phyloP scores from a whole-genome alignment of 1,284 basidiomycete species.

The Rugosomyces carneus region DNA sequence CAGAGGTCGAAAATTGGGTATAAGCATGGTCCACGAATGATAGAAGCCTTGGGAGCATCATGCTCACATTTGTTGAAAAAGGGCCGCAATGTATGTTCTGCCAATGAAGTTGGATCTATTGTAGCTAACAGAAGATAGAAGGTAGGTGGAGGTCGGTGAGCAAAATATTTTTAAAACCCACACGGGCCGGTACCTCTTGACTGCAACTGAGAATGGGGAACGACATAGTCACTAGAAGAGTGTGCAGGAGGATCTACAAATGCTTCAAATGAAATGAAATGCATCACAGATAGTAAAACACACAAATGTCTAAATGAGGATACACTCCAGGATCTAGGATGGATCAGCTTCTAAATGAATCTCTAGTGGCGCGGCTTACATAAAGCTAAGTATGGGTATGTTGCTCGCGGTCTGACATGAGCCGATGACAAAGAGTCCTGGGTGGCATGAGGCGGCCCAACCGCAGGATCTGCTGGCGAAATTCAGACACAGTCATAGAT shows the following conservation, averaged over 20 bases:
- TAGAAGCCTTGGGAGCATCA: not conserved
- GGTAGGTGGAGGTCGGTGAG: not conserved
- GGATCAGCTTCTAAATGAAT: not conserved
- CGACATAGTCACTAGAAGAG: not conserved
- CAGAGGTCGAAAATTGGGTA: constrained; percentile 18
- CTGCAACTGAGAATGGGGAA: not conserved
- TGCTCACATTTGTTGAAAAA: not conserved
- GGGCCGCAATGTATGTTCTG: not conserved
- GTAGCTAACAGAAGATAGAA: not conserved
- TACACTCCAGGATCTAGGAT: not conserved
- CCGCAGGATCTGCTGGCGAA: not conserved
- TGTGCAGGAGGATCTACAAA: constrained; percentile 21
- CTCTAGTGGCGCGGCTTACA: not conserved
- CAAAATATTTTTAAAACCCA: not conserved
- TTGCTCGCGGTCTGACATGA: not conserved
- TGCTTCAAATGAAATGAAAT: not conserved
- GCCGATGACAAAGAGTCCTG: not conserved
- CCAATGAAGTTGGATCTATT: not conserved
- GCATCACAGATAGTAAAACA: not conserved
- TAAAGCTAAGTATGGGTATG: not conserved
- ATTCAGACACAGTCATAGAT: not conserved
- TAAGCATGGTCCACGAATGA: constrained; percentile 5
- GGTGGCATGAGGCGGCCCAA: not conserved
- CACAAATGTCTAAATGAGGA: not conserved
- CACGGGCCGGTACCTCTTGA: not conserved